Percentiles rank a stretch among this genome's conserved stretches.
These are phyloP conservation scores for Zelonia costaricensis DNA, from an alignment of 208 protist genomes.

Conservation along the genomic window DNA sequence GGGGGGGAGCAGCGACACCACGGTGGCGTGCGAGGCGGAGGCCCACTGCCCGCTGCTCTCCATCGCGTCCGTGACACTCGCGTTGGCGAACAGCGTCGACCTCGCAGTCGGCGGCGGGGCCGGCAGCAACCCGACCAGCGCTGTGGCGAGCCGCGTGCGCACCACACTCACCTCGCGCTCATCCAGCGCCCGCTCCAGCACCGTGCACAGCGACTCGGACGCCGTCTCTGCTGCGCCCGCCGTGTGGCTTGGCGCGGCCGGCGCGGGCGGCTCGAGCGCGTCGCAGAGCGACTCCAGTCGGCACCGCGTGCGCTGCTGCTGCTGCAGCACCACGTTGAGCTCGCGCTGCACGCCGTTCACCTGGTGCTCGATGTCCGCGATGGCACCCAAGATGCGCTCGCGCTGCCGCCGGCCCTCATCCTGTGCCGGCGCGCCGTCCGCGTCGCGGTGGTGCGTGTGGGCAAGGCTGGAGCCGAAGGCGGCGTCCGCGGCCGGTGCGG, in stretches of 20 bases:
- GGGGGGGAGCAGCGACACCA: too few relatives aligned
- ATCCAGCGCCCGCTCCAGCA: constrained; percentile 23
- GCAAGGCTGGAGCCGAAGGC: too few relatives aligned
- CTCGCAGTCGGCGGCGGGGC: too few relatives aligned
- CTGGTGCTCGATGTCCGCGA: constrained; percentile 57
- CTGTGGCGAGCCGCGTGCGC: constrained; percentile 2
- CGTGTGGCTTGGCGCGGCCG: too few relatives aligned
- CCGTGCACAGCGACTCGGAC: constrained; percentile 10
- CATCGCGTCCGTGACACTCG: too few relatives aligned
- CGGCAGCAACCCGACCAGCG: constrained; percentile 1
- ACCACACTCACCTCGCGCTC: constrained; percentile 5
- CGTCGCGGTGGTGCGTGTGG: neutral
- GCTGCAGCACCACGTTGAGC: constrained; percentile 42
- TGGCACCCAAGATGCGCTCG: constrained; percentile 39
- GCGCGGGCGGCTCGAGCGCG: constrained; percentile 8
- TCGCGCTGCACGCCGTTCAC: constrained; percentile 48
- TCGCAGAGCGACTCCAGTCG: constrained; percentile 30
- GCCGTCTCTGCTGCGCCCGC: neutral
- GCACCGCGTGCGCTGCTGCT: constrained; percentile 23
- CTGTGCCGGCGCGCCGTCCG: neutral
- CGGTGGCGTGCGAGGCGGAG: neutral
- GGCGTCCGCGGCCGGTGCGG: neutral
- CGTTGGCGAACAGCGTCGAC: too few relatives aligned
- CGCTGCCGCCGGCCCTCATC: constrained; percentile 37
- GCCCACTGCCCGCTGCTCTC: too few relatives aligned